Conservation (phyloP, 2,329 filamentous ascomycete species). For the Onygenales sp. region DNA sequence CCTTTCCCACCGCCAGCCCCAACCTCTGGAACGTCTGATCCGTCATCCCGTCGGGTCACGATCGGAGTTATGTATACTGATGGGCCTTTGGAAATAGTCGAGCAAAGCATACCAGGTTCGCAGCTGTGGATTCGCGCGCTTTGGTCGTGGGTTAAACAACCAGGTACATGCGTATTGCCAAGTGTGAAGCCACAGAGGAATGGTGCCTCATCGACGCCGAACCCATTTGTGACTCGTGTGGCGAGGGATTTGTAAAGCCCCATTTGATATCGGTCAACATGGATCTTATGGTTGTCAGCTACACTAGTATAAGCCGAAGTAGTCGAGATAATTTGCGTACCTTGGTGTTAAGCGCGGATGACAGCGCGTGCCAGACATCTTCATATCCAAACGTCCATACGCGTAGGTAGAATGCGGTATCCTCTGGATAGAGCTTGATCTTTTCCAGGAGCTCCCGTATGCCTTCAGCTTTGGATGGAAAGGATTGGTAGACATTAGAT, state of each 20-base stretch:
- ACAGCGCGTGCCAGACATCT: constrained; percentile 78
- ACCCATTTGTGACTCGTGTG: constrained; percentile 30
- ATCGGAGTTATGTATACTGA: constrained; percentile 73
- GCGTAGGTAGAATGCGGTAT: constrained; percentile 74
- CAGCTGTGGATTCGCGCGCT: constrained; percentile 71
- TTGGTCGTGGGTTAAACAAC: constrained; percentile 56
- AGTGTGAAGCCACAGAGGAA: constrained; percentile 63
- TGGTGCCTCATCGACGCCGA: constrained; percentile 49
- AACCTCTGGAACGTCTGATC: constrained; percentile 58
- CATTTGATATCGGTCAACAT: constrained; percentile 74
- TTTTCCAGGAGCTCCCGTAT: constrained; percentile 63
- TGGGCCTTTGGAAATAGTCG: constrained; percentile 32
- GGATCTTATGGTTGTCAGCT: constrained; percentile 45
- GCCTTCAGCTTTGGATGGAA: constrained; percentile 62
- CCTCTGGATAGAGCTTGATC: constrained; percentile 55
- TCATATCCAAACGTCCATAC: constrained; percentile 93
- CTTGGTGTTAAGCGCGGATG: constrained; percentile 56
- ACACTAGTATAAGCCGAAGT: background rate
- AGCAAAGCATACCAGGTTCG: constrained; percentile 53
- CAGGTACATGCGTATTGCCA: constrained; percentile 60
- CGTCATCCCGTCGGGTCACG: constrained; percentile 48
- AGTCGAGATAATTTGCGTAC: constrained; percentile 29
- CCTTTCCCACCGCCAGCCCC: constrained; percentile 72
- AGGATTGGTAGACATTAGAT: constrained; percentile 39
- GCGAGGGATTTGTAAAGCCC: constrained; percentile 59